phyloP scores from a whole-genome alignment of 1,284 basidiomycete species.

The Cystobasidium sp. region DNA sequence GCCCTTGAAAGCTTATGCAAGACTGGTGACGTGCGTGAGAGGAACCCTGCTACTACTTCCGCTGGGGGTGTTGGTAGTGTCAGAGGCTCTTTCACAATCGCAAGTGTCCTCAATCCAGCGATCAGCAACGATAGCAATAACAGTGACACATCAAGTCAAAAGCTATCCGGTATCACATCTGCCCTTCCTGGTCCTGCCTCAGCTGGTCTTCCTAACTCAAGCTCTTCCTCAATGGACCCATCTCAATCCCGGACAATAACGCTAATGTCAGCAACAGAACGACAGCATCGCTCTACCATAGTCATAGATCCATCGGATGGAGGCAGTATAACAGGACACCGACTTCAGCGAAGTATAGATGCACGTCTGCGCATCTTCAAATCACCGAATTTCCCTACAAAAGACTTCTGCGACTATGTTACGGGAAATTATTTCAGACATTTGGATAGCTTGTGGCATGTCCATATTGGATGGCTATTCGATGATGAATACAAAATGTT shows the following conservation, averaged over 20 bases:
- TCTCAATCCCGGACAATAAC: background rate
- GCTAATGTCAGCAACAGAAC: background rate
- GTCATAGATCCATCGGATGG: constrained; percentile 11
- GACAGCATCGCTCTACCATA: constrained; percentile 22
- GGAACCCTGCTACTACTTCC: background rate
- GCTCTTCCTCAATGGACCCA: background rate
- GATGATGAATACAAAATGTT: constrained; percentile 37
- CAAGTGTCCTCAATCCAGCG: constrained; percentile 1
- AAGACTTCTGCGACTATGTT: constrained; percentile 15
- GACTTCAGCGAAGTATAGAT: constrained; percentile 16
- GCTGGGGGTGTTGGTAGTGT: no score
- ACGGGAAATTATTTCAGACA: constrained; percentile 27
- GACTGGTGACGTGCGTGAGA: constrained; percentile 7
- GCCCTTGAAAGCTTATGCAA: constrained; percentile 27
- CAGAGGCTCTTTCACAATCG: background rate
- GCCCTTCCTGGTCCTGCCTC: background rate
- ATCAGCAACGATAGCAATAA: no score
- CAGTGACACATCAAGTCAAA: no score
- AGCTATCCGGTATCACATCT: no score
- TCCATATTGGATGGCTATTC: constrained; percentile 37
- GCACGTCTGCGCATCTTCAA: constrained; percentile 16
- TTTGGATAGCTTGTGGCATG: constrained; percentile 27
- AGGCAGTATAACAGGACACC: background rate
- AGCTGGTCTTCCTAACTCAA: background rate
- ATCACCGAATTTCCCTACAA: constrained; percentile 21